A percentile compares a stretch with the other conserved stretches of the same genome.
These are phyloP conservation scores for Thuidium tamariscinum DNA, from an alignment of 225 moss, liverwort and hornwort species.

Conservation along the genomic window DNA sequence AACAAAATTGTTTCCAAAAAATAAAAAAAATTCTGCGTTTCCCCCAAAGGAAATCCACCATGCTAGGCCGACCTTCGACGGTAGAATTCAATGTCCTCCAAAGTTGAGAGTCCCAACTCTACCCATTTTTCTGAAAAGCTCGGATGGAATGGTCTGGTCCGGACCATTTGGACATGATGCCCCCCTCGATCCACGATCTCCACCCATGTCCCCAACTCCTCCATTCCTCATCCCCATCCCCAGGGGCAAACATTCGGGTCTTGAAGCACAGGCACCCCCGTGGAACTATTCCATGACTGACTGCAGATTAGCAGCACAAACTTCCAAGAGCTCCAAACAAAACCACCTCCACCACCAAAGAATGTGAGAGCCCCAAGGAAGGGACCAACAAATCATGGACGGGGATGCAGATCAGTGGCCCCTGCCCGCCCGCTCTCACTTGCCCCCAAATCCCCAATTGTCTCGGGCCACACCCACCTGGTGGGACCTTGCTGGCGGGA, in stretches of 20 bases:
- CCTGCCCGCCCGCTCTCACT: no score
- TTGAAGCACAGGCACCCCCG: background rate
- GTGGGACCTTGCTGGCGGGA: no score
- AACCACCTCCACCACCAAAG: background rate
- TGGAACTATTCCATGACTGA: background rate
- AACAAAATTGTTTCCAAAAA: no score
- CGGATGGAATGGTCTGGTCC: no score
- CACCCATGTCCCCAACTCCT: background rate
- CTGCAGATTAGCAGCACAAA: background rate
- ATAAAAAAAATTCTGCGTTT: no score
- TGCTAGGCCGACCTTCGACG: no score
- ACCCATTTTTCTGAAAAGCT: no score
- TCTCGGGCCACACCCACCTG: background rate
- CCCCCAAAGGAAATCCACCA: no score
- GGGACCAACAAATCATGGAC: background rate
- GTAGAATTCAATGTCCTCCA: no score
- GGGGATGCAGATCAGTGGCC: background rate
- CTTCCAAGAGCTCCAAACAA: background rate
- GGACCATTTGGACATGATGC: background rate
- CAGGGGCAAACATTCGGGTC: background rate
- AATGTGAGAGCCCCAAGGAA: conserved; percentile 13
- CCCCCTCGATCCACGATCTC: background rate
- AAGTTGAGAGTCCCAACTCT: no score
- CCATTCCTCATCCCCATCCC: background rate
- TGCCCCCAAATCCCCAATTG: no score